Evolutionary conservation across 2,329 filamentous ascomycete species (phyloP).

Genomic region (Myriangium duriaei): DNA sequence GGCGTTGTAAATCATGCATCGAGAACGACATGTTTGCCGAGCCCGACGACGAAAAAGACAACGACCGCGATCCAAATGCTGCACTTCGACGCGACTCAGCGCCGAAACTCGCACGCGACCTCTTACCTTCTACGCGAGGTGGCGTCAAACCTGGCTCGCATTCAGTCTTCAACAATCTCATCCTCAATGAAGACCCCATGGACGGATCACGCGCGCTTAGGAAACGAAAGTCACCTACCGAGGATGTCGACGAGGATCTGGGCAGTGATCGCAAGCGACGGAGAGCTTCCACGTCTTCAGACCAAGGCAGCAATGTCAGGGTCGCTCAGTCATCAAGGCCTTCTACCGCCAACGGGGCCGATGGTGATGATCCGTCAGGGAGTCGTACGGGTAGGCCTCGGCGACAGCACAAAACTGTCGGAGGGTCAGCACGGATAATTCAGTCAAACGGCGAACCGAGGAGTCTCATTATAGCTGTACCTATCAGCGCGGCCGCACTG

Average conservation of each 20-base stretch:
- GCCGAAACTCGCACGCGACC: constrained; percentile 52
- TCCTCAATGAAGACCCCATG: constrained; percentile 58
- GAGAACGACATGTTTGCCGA: constrained; percentile 39
- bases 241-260: constrained; percentile 41
- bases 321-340: constrained; percentile 8
- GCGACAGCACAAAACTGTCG: constrained; percentile 3
- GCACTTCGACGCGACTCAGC: constrained; percentile 46
- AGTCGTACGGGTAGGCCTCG: constrained; percentile 3
- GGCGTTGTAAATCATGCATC: constrained; percentile 50
- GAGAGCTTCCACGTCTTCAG: constrained; percentile 25
- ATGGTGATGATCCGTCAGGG: constrained; percentile 10
- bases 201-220: constrained; percentile 67
- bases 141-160: constrained; percentile 56
- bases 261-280: constrained; percentile 29
- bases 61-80: constrained; percentile 19
- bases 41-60: constrained; percentile 29
- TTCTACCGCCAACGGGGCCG: constrained; percentile 14
- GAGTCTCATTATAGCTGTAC: constrained; percentile 42
- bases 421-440: constrained; percentile 14
- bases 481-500: constrained; percentile 23
- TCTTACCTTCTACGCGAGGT: constrained; percentile 57
- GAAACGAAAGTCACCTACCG: constrained; percentile 72
- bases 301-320: constrained; percentile 18
- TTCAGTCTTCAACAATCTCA: constrained; percentile 63
- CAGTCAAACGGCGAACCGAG: constrained; percentile 15